These are phyloP conservation scores for Quercus engelmannii DNA, from an alignment of 306 rosid species.

Conservation along the genomic window DNA sequence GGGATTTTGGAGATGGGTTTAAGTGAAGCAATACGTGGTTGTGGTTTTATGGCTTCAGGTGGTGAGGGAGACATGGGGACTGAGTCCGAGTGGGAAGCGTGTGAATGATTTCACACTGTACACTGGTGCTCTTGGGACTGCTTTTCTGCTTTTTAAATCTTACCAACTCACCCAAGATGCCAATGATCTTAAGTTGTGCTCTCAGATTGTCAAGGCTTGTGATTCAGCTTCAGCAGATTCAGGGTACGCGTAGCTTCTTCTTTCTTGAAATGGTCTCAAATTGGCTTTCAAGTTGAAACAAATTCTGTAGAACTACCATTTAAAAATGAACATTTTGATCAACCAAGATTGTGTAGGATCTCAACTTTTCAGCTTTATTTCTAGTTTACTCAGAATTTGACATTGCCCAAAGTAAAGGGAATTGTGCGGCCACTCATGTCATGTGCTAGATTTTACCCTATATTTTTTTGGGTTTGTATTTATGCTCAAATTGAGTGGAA, in stretches of 20 bases:
- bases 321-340: neutral
- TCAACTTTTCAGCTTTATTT: neutral
- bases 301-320: neutral
- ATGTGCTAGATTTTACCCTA: neutral
- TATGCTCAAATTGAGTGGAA: neutral
- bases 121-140: conserved; percentile 80
- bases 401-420: neutral
- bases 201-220: conserved; percentile 67
- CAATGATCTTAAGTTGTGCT: conserved; percentile 65
- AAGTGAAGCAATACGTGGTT: neutral
- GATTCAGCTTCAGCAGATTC: conserved; percentile 63
- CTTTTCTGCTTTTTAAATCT: conserved; percentile 59
- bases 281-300: neutral
- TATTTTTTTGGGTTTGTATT: neutral
- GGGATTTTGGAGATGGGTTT: neutral
- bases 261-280: neutral
- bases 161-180: conserved; percentile 53
- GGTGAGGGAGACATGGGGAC: conserved; percentile 70
- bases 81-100: conserved; percentile 42
- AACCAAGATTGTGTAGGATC: neutral
- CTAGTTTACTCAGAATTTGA: neutral
- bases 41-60: conserved; percentile 48
- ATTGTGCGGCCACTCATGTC: neutral
- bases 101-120: conserved; percentile 63
- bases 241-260: conserved; percentile 35